Conservation (phyloP, 2,329 filamentous ascomycete genomes). For the Anisogramma anomala region DNA sequence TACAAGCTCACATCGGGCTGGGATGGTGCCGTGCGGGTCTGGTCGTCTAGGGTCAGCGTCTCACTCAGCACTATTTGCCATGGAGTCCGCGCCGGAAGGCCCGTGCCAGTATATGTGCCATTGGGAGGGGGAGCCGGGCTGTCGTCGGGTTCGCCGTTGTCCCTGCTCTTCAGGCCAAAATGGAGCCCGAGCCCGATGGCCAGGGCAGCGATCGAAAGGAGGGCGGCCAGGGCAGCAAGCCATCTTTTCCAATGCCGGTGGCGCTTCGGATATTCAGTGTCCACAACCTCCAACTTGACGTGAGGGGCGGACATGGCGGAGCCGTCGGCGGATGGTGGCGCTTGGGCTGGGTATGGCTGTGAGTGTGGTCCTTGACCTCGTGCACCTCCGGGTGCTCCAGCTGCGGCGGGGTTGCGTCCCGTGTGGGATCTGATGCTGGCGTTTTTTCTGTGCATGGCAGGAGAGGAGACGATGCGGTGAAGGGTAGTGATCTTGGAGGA, state of each 20-base stretch:
- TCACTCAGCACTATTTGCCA: slow-evolving; percentile 52
- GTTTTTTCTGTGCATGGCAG: too few species aligned
- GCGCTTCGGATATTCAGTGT: neutral
- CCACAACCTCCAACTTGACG: slow-evolving; percentile 8
- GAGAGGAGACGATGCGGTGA: too few species aligned
- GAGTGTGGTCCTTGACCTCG: neutral
- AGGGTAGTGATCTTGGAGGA: too few species aligned
- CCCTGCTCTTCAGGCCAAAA: slow-evolving; percentile 26
- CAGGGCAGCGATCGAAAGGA: slow-evolving; percentile 29
- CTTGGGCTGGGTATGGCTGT: neutral
- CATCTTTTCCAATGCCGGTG: slow-evolving; percentile 7
- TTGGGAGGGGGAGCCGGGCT: slow-evolving; percentile 19
- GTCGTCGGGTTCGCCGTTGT: slow-evolving; percentile 10
- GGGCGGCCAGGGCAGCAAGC: neutral
- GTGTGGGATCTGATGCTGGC: too few species aligned
- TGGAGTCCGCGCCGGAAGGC: slow-evolving; percentile 29
- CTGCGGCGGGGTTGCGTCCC: neutral
- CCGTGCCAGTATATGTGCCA: slow-evolving; percentile 18
- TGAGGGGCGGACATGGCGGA: slow-evolving; percentile 4
- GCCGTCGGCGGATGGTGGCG: neutral
- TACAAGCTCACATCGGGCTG: slow-evolving; percentile 42
- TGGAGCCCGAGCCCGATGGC: slow-evolving; percentile 47
- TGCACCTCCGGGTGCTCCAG: neutral
- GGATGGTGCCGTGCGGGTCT: slow-evolving; percentile 25
- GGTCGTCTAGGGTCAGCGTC: slow-evolving; percentile 29